Conservation (phyloP, 1,139 yeast genomes). For the Protomyces macrosporus region DNA sequence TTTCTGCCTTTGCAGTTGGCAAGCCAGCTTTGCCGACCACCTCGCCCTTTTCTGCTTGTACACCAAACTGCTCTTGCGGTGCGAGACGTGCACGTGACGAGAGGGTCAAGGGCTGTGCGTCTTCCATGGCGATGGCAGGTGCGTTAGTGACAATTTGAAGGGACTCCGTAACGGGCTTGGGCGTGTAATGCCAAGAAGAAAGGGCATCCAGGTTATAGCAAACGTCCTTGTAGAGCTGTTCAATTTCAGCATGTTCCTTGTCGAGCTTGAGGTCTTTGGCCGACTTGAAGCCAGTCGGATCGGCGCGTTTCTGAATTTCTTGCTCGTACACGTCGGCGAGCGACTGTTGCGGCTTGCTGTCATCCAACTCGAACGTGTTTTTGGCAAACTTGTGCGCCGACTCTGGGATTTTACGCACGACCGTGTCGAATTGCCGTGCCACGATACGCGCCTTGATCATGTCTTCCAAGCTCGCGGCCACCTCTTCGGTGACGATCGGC, state of each 20-base stretch:
- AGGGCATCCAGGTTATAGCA: constrained; percentile 75
- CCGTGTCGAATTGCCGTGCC: constrained; percentile 71
- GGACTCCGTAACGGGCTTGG: constrained; percentile 77
- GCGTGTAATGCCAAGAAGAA: constrained; percentile 88
- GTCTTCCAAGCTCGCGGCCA: constrained; percentile 81
- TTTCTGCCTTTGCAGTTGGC: constrained; percentile 75
- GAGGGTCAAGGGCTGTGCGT: constrained; percentile 86
- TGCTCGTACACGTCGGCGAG: constrained; percentile 91
- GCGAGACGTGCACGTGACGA: constrained; percentile 75
- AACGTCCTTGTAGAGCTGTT: constrained; percentile 57
- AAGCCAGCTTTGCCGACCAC: constrained; percentile 74
- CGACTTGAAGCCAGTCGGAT: constrained; percentile 39
- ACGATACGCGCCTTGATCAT: constrained; percentile 75
- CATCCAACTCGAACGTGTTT: constrained; percentile 58
- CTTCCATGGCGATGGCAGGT: constrained; percentile 86
- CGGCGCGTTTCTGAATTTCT: constrained; percentile 54
- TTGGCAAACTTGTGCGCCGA: constrained; percentile 50
- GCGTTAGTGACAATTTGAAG: constrained; percentile 75
- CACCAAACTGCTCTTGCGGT: constrained; percentile 82
- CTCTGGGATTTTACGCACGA: constrained; percentile 68
- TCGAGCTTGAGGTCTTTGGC: constrained; percentile 49
- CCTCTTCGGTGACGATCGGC: constrained; percentile 85
- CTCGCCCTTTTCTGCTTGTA: constrained; percentile 48
- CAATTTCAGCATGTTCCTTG: constrained; percentile 71
- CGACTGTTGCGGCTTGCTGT: constrained; percentile 77